Percentiles rank a stretch among this genome's conserved stretches.
Conservation (phyloP, 352 stramenopile species). For the Phytopythium ostracodes region DNA sequence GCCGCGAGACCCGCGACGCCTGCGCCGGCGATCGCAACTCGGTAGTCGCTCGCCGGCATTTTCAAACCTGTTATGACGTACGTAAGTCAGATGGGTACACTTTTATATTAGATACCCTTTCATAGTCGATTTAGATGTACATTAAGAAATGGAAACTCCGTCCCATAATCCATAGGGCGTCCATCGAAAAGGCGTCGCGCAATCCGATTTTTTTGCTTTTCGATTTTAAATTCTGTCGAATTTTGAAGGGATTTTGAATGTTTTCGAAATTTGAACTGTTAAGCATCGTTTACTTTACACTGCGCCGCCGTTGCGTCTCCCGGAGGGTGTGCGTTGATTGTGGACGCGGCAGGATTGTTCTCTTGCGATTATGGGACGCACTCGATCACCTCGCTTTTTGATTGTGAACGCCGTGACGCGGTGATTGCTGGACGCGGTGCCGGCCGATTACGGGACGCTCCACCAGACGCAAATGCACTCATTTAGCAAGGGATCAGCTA, state of each 20-base stretch:
- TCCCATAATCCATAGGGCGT: background rate
- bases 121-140: background rate
- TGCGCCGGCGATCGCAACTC: constrained; percentile 36
- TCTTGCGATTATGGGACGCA: constrained; percentile 1
- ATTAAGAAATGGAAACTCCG: background rate
- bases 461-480: background rate
- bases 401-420: constrained; percentile 1
- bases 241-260: too few species aligned
- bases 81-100: background rate
- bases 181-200: background rate
- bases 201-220: background rate
- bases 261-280: too few species aligned
- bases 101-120: background rate
- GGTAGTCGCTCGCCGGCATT: background rate
- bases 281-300: too few species aligned
- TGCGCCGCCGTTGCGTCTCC: background rate
- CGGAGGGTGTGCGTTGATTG: background rate
- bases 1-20: constrained; percentile 45
- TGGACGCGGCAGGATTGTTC: background rate
- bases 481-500: background rate
- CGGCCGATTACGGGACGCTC: background rate
- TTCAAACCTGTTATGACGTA: background rate
- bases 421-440: constrained; percentile 1
- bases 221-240: background rate
- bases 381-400: background rate